phyloP scores from a whole-genome alignment of 2,329 filamentous ascomycete species.

The Hortaea werneckii region DNA sequence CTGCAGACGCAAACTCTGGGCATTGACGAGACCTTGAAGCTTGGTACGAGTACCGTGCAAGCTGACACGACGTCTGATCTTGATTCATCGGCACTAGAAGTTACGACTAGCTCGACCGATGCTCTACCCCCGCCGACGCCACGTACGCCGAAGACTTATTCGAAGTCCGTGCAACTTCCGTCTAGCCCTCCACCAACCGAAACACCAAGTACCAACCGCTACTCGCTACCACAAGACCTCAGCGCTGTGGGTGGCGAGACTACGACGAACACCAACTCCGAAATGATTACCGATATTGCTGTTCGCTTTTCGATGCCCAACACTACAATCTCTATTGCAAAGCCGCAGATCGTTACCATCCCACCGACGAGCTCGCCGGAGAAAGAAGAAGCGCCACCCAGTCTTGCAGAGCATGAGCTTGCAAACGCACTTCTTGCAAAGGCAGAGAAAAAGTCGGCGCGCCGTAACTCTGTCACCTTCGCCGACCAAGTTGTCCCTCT shows the following conservation, averaged over 20 bases:
- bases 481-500: constrained; percentile 26
- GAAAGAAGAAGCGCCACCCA: constrained; percentile 13
- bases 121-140: constrained; percentile 18
- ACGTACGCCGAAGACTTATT: constrained; percentile 22
- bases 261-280: constrained; percentile 21
- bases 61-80: constrained; percentile 4
- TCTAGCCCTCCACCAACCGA: constrained; percentile 12
- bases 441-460: constrained; percentile 6
- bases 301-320: constrained; percentile 28
- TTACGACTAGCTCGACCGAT: constrained; percentile 8
- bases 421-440: constrained; percentile 5
- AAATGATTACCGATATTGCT: constrained; percentile 27
- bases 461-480: constrained; percentile 22
- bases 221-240: constrained; percentile 23
- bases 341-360: constrained; percentile 25
- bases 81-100: constrained; percentile 3
- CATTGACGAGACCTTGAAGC: constrained; percentile 19
- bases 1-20: constrained; percentile 20
- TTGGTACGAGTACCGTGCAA: constrained; percentile 1
- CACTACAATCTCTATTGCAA: constrained; percentile 26
- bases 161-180: constrained; percentile 23
- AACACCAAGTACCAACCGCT: constrained; percentile 17
- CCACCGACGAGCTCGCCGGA: constrained; percentile 21
- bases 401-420: too few species aligned
- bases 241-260: constrained; percentile 21